A percentile compares a stretch with the other conserved stretches of the same genome.
These are phyloP conservation scores for Whalleya microplaca DNA, from an alignment of 2,329 filamentous ascomycete genomes.

Conservation along the genomic window DNA sequence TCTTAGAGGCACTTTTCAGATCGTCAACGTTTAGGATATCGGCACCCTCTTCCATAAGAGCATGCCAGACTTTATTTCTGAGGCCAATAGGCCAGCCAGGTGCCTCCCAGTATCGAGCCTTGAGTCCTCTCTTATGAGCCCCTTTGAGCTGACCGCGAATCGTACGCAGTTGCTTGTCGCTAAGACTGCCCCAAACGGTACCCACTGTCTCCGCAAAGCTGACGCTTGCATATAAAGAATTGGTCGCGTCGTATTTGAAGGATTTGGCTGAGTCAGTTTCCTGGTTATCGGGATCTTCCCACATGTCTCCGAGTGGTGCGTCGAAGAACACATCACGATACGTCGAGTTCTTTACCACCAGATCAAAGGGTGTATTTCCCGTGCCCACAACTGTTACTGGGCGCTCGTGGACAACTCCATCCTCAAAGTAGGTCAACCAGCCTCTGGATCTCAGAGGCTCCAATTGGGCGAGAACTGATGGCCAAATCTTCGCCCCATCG, in stretches of 20 bases:
- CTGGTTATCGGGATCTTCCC: constrained; percentile 39
- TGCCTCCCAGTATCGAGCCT: constrained; percentile 63
- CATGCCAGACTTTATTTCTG: constrained; percentile 60
- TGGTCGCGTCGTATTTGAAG: constrained; percentile 47
- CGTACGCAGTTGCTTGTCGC: constrained; percentile 43
- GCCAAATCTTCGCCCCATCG: constrained; percentile 54
- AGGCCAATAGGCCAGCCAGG: constrained; percentile 59
- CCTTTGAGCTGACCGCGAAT: constrained; percentile 48
- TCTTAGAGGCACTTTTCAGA: constrained; percentile 49
- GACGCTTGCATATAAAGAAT: constrained; percentile 64
- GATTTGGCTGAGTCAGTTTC: constrained; percentile 8
- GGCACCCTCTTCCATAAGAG: constrained; percentile 58
- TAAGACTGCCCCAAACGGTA: constrained; percentile 48
- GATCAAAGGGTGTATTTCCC: constrained; percentile 64
- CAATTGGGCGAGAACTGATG: constrained; percentile 57
- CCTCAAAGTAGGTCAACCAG: constrained; percentile 59
- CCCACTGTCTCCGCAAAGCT: constrained; percentile 55
- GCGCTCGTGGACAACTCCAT: constrained; percentile 53
- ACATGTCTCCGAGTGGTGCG: constrained; percentile 56
- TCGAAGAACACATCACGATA: constrained; percentile 69
- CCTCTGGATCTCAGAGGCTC: constrained; percentile 60
- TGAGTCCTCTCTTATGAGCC: constrained; percentile 54
- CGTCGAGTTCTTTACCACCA: constrained; percentile 54
- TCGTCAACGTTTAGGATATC: constrained; percentile 67
- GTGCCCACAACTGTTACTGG: constrained; percentile 72